Conservation (phyloP, 2,329 filamentous ascomycete genomes). For the Fusarium sp. region DNA sequence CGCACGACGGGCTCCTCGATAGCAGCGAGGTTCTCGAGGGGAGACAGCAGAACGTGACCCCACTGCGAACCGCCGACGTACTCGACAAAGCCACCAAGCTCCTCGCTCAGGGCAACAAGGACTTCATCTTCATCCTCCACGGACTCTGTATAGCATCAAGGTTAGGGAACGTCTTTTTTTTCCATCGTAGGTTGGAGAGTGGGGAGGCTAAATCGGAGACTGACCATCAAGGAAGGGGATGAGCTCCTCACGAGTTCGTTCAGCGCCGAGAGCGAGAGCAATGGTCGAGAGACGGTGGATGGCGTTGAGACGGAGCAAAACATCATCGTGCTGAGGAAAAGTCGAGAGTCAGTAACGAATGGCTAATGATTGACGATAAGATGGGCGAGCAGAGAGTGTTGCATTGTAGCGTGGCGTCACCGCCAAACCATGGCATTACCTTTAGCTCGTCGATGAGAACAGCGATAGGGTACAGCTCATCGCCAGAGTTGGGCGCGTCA, state of each 20-base stretch:
- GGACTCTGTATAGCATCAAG: slow-evolving; percentile 73
- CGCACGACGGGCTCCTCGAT: slow-evolving; percentile 98
- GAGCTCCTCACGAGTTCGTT: slow-evolving; percentile 97
- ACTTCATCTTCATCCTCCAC: slow-evolving; percentile 99
- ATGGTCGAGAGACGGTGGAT: slow-evolving; percentile 99
- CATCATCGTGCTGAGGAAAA: slow-evolving; percentile 88
- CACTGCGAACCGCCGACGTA: slow-evolving; percentile 95
- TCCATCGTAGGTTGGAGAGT: slow-evolving; percentile 25
- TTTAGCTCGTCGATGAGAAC: slow-evolving; percentile 99
- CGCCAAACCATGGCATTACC: slow-evolving; percentile 65
- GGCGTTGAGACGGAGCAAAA: slow-evolving; percentile 95
- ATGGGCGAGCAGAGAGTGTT: slow-evolving; percentile 23
- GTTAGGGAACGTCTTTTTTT: slow-evolving; percentile 37
- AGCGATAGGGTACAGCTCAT: slow-evolving; percentile 99
- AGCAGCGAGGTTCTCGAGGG: slow-evolving; percentile 95
- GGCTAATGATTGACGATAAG: slow-evolving; percentile 42
- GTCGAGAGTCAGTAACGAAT: slow-evolving; percentile 36
- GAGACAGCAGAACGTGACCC: slow-evolving; percentile 95
- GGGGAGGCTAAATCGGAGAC: slow-evolving; percentile 52
- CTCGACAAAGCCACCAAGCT: slow-evolving; percentile 95
- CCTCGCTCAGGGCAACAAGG: slow-evolving; percentile 94
- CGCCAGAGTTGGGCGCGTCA: slow-evolving; percentile 88
- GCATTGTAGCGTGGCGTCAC: slow-evolving; percentile 40
- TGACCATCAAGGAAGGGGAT: slow-evolving; percentile 98
- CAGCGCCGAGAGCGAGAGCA: slow-evolving; percentile 92